These are phyloP conservation scores for Aspergillus pseudotamarii DNA, from an alignment of 2,329 filamentous ascomycete genomes.

Conservation along the genomic window DNA sequence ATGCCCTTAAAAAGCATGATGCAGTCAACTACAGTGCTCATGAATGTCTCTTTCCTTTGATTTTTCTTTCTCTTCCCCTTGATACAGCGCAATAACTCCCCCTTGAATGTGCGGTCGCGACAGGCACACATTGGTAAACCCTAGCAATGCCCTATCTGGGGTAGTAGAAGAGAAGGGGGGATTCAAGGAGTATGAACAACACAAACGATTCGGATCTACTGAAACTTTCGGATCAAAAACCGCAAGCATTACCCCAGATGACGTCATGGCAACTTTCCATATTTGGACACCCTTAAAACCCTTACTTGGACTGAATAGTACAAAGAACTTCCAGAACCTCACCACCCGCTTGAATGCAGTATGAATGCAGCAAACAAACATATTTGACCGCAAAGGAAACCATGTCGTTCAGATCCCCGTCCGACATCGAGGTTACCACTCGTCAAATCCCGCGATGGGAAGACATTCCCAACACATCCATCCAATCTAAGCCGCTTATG, in stretches of 20 bases:
- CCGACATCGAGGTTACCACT: constrained; percentile 58
- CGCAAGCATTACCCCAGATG: not conserved
- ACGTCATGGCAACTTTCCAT: constrained; percentile 4
- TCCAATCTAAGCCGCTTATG: constrained; percentile 64
- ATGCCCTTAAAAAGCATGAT: not conserved
- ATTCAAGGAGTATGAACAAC: not conserved
- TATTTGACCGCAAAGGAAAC: not conserved
- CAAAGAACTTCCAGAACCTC: too few species aligned
- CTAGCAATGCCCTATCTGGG: not conserved
- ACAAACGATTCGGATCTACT: too few species aligned
- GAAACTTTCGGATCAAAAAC: too few species aligned
- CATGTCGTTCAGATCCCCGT: constrained; percentile 48
- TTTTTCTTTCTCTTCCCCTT: not conserved
- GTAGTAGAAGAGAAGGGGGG: not conserved
- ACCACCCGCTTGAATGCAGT: too few species aligned
- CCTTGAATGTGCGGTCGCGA: not conserved
- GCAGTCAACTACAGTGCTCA: not conserved
- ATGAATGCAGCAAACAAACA: too few species aligned
- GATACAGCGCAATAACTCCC: not conserved
- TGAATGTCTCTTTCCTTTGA: not conserved
- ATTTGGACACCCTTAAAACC: not conserved
- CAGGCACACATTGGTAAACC: not conserved
- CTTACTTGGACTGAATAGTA: not conserved
- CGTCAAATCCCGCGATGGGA: constrained; percentile 62
- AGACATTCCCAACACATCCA: constrained; percentile 65